Conservation (phyloP, 768 basidiomycete genomes). For the Candolleomyces aberdarensis region DNA sequence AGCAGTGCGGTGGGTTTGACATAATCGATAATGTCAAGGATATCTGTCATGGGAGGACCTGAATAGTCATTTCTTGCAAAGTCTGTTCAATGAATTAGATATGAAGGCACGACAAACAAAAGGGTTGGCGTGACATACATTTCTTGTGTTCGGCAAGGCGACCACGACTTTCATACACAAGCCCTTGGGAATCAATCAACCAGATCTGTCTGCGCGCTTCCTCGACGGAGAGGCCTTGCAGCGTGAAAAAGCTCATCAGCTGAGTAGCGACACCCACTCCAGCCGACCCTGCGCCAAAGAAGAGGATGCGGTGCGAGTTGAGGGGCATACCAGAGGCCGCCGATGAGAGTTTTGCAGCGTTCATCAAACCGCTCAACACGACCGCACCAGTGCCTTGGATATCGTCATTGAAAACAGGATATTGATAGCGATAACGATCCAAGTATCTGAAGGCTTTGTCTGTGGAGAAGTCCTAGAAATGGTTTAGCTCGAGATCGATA, state of each 20-base stretch:
- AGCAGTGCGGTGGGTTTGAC: conserved; percentile 88
- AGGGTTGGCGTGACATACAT: conserved; percentile 39
- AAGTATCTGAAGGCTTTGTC: conserved; percentile 90
- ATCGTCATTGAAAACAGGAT: conserved; percentile 87
- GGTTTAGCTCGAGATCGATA: not conserved
- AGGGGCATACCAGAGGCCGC: conserved; percentile 67
- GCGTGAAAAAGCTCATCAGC: conserved; percentile 83
- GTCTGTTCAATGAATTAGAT: conserved; percentile 37
- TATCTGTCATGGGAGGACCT: conserved; percentile 70
- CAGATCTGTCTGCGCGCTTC: conserved; percentile 78
- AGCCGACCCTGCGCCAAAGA: conserved; percentile 90
- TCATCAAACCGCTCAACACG: conserved; percentile 85
- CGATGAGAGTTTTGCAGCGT: conserved; percentile 77
- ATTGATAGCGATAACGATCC: conserved; percentile 67
- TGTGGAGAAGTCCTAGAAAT: conserved; percentile 78
- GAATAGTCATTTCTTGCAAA: conserved; percentile 81
- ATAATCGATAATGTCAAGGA: conserved; percentile 74
- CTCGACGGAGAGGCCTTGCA: conserved; percentile 71
- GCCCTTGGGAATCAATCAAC: conserved; percentile 83
- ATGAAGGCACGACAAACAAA: not conserved
- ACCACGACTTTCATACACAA: conserved; percentile 75
- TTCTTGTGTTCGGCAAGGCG: conserved; percentile 81
- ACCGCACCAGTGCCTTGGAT: conserved; percentile 92
- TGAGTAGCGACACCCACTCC: conserved; percentile 93
- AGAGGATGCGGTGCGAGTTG: conserved; percentile 78